Conservation (phyloP, 2,329 filamentous ascomycete genomes). For the Lasiodiplodia theobromae region DNA sequence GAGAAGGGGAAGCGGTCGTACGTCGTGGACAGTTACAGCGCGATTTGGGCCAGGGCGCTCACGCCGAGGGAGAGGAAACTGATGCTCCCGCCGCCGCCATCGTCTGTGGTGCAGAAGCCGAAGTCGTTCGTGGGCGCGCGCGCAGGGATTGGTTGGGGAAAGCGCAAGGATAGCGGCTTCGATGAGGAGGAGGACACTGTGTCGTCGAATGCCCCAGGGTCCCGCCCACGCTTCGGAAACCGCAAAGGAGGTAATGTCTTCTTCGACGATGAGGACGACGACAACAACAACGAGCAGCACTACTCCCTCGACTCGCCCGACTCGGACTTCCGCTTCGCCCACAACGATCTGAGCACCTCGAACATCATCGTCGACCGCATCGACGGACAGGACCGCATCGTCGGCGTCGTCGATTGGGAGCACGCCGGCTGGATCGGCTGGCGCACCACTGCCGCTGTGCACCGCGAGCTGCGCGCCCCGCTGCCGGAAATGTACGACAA, state of each 20-base stretch:
- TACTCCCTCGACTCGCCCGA: not conserved
- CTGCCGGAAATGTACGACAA: slow-evolving; percentile 9
- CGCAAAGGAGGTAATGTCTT: not conserved
- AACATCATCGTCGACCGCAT: slow-evolving; percentile 32
- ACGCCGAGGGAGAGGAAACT: slow-evolving; percentile 16
- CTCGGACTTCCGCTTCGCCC: slow-evolving; percentile 31
- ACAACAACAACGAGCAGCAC: not conserved
- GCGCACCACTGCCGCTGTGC: slow-evolving; percentile 30
- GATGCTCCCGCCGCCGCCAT: slow-evolving; percentile 20
- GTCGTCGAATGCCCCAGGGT: not conserved
- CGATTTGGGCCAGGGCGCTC: slow-evolving; percentile 23
- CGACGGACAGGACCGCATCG: slow-evolving; percentile 18
- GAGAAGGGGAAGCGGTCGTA: not conserved
- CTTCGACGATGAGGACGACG: not conserved
- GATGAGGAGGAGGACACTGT: not conserved
- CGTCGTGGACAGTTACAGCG: slow-evolving; percentile 18
- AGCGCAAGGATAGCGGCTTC: slow-evolving; percentile 6
- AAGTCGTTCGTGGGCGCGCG: not conserved
- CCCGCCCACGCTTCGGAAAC: not conserved
- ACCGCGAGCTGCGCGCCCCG: slow-evolving; percentile 28
- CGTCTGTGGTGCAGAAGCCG: not conserved
- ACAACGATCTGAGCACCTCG: slow-evolving; percentile 32
- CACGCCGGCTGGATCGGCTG: slow-evolving; percentile 33
- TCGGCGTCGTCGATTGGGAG: slow-evolving; percentile 33
- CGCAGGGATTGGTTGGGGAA: slow-evolving; percentile 5